These are phyloP conservation scores for Flaveria robusta DNA, from an alignment of 129 eudicot genomes.

Conservation along the genomic window DNA sequence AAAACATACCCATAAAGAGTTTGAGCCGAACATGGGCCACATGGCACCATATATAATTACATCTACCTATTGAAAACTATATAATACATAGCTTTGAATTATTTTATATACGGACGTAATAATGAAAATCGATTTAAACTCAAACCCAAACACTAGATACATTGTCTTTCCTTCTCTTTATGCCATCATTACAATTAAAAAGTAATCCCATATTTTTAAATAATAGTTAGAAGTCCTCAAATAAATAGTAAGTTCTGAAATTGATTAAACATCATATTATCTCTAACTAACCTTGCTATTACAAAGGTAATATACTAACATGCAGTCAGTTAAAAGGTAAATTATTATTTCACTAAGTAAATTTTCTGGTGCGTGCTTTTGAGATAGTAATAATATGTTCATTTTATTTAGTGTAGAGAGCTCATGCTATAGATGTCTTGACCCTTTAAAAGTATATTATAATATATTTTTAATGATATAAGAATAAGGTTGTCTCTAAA, in stretches of 20 bases:
- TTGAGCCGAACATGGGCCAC: slow-evolving; percentile 33
- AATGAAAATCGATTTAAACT: slow-evolving; percentile 17
- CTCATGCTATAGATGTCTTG: too few relatives aligned
- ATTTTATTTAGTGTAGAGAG: too few relatives aligned
- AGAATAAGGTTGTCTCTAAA: too few relatives aligned
- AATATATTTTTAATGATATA: too few relatives aligned
- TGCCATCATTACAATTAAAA: slow-evolving; percentile 7
- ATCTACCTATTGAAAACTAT: slow-evolving; percentile 2
- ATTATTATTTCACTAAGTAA: background rate
- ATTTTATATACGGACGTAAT: slow-evolving; percentile 22
- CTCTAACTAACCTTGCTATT: background rate
- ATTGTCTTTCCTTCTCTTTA: slow-evolving; percentile 15
- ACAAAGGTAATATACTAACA: background rate
- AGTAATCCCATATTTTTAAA: background rate
- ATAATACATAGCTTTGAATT: slow-evolving; percentile 9
- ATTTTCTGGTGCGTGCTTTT: background rate
- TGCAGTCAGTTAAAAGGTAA: background rate
- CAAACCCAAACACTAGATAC: slow-evolving; percentile 37
- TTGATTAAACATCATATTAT: background rate
- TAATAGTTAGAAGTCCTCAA: background rate
- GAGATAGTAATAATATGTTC: too few relatives aligned
- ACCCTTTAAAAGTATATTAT: too few relatives aligned
- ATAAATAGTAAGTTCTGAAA: background rate
- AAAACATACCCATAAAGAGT: slow-evolving; percentile 6
- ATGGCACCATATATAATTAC: slow-evolving; percentile 15